Evolutionary conservation across 2,329 filamentous ascomycete genomes (phyloP), one percentile per base, ranked within the genome.

Genomic region (Rhytidhysteron rufulum): DNA sequence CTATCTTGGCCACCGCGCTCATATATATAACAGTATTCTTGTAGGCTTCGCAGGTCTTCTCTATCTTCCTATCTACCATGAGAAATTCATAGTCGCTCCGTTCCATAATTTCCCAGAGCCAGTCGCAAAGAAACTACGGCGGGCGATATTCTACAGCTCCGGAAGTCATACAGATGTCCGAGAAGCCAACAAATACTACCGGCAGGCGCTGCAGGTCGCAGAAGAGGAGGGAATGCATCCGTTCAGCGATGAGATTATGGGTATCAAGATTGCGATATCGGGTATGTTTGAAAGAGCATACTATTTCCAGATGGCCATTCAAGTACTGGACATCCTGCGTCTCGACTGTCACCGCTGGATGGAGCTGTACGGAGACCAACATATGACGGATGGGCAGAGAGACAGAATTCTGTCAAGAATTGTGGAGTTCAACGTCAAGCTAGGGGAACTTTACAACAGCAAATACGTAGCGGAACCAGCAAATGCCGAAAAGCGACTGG

Each of bases 221-320:
- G 71, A 82, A 36, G 82, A 88, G 55, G 59, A 85, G 37, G 81
- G 82, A 0, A 79, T 98, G 70, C 88, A 97, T 58, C 88, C 87
- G 0, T 94, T 90, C 61, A 90, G 86, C 4, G 86, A 96, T 53
- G 90, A 96, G 62, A 83, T 96, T 24, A 75, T 96, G 51, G 93
- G 93, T 7, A 82, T 97, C 38, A 88, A 89, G 58, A 83, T 97
- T 37, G 82, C 90, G 60, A 74, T 95, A 7, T 82, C 88, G 1
- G 76, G 77, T 8, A 82, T 95, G 74, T 75, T 95, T 47, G 88
- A 96, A 65, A 83, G 85, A 57, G 79, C 87, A 13, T 76, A 82
- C 22, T 79, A 85, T 54, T 82, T 82, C 56, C 73, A 79, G 17
- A 79, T 82, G 42, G 82, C 89, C 0, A 82, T 87, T 42, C 79